Evolutionary conservation across 2,329 filamentous ascomycete genomes (phyloP).

Genomic region (Fusarium mundagurra): DNA sequence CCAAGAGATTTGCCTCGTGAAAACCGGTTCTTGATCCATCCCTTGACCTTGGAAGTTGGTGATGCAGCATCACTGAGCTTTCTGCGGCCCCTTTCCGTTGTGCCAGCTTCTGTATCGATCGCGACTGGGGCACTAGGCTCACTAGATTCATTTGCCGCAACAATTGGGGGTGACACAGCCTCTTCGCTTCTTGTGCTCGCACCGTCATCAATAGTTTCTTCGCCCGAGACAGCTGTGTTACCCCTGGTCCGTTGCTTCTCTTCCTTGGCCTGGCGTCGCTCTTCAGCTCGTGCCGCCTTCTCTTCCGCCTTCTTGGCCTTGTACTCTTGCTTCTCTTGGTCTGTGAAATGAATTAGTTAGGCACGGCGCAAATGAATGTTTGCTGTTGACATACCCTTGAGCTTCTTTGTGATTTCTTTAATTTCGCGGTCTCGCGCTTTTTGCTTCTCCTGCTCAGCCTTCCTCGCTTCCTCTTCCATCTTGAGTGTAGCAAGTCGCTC

Average conservation of each 20-base stretch:
- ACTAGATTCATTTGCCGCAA: not conserved
- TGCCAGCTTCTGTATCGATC: constrained; percentile 29
- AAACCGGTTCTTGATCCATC: constrained; percentile 66
- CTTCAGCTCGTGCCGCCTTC: constrained; percentile 59
- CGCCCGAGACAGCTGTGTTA: constrained; percentile 26
- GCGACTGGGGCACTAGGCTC: not conserved
- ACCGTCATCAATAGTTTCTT: constrained; percentile 17
- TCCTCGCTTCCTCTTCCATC: constrained; percentile 66
- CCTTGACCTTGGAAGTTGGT: constrained; percentile 57
- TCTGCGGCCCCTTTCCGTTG: constrained; percentile 24
- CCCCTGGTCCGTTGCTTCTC: constrained; percentile 60
- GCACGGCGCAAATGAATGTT: not conserved
- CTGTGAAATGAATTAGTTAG: constrained; percentile 49
- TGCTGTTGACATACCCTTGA: constrained; percentile 63
- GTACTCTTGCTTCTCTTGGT: constrained; percentile 57
- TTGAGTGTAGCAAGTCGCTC: constrained; percentile 73
- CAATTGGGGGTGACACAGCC: not conserved
- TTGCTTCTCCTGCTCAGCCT: constrained; percentile 60
- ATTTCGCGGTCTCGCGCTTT: constrained; percentile 63
- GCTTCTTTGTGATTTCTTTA: constrained; percentile 62
- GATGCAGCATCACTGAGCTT: constrained; percentile 41
- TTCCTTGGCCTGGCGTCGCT: constrained; percentile 60
- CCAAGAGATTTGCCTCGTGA: constrained; percentile 54
- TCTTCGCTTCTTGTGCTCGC: constrained; percentile 25
- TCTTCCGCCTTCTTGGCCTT: constrained; percentile 47